These are phyloP conservation scores for Dioszegia crocea DNA, from an alignment of 768 basidiomycete species.

Conservation along the genomic window DNA sequence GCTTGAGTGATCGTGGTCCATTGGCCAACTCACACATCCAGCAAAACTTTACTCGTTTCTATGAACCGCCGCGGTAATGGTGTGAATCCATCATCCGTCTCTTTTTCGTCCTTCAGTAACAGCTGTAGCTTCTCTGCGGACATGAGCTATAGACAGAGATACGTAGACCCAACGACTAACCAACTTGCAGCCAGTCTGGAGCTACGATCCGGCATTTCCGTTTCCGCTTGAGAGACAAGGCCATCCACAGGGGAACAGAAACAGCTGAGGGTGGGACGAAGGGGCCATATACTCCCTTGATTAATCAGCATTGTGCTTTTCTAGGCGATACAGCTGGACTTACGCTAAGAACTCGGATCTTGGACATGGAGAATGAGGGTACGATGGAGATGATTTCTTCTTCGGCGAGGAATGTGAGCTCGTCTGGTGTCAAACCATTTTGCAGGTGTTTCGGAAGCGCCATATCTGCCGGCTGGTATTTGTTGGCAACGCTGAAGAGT, in stretches of 20 bases:
- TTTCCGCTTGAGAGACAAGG: constrained; percentile 85
- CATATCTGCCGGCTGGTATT: constrained; percentile 54
- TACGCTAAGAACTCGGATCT: constrained; percentile 85
- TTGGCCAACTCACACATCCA: constrained; percentile 71
- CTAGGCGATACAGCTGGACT: constrained; percentile 15
- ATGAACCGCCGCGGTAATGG: constrained; percentile 79
- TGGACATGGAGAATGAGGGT: constrained; percentile 84
- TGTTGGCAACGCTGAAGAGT: no score
- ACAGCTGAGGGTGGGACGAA: constrained; percentile 79
- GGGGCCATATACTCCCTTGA: constrained; percentile 86
- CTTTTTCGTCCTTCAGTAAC: constrained; percentile 68
- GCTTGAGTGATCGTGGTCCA: neutral
- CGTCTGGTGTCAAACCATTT: constrained; percentile 70
- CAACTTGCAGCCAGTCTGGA: constrained; percentile 81
- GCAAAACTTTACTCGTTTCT: constrained; percentile 81
- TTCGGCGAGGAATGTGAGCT: constrained; percentile 81
- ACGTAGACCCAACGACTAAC: constrained; percentile 53
- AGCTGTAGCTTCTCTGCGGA: constrained; percentile 72
- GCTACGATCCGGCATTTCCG: constrained; percentile 89
- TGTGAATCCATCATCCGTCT: constrained; percentile 63
- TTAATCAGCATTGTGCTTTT: neutral
- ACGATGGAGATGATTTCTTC: constrained; percentile 81
- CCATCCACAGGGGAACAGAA: constrained; percentile 93
- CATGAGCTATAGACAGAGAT: neutral
- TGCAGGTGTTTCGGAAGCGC: constrained; percentile 70